These are phyloP conservation scores for Salix dunnii DNA, from an alignment of 345 rosid species.

Conservation along the genomic window DNA sequence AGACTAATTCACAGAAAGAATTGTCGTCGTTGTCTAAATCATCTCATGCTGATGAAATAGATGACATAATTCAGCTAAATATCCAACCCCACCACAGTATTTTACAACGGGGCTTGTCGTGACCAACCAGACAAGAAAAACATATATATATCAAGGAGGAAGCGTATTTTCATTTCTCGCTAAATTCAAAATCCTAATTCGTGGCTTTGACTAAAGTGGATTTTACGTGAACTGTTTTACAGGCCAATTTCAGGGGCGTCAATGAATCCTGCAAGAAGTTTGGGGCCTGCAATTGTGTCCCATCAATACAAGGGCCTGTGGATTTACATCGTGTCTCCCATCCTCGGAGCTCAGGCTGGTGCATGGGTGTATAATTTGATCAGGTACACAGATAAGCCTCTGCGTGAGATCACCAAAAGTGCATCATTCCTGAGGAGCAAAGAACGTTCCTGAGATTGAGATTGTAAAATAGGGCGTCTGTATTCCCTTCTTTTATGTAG, in stretches of 20 bases:
- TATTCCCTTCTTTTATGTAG: background rate
- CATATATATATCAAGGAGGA: background rate
- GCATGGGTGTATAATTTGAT: slow-evolving; percentile 73
- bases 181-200: background rate
- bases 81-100: no score
- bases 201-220: background rate
- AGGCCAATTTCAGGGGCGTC: slow-evolving; percentile 85
- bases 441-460: background rate
- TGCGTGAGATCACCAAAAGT: slow-evolving; percentile 34
- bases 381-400: slow-evolving; percentile 75
- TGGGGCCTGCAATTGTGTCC: slow-evolving; percentile 82
- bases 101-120: background rate
- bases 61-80: background rate
- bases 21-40: background rate
- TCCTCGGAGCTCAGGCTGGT: slow-evolving; percentile 67
- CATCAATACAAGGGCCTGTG: slow-evolving; percentile 55
- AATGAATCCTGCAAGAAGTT: slow-evolving; percentile 84
- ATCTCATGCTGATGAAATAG: background rate
- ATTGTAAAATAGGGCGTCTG: background rate
- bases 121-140: background rate
- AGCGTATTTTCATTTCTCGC: background rate
- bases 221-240: background rate
- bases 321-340: slow-evolving; percentile 61
- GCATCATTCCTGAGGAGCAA: slow-evolving; percentile 13
- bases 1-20: background rate